phyloP scores from a whole-genome alignment of 2,329 filamentous ascomycete genomes.

The Microdochium trichocladiopsis region DNA sequence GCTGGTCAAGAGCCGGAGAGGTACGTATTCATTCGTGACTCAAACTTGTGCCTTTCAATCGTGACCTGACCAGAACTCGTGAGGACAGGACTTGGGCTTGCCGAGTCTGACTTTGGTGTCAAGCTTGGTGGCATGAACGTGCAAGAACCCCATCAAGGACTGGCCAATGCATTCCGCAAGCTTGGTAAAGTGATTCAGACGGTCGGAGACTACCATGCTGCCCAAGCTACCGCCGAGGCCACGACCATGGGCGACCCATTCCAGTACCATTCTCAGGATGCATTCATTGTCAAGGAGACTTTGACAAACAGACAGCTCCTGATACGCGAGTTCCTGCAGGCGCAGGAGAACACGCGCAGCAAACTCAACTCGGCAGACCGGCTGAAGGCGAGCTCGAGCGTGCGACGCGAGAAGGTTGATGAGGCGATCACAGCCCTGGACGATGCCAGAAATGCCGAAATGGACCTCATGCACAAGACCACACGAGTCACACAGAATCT shows the following conservation, averaged over 20 bases:
- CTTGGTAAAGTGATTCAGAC: slow-evolving; percentile 90
- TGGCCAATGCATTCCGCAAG: slow-evolving; percentile 88
- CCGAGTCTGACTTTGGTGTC: slow-evolving; percentile 88
- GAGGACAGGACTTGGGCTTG: slow-evolving; percentile 72
- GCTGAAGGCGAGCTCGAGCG: slow-evolving; percentile 77
- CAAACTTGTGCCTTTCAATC: neutral
- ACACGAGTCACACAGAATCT: slow-evolving; percentile 85
- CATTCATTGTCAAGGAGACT: slow-evolving; percentile 97
- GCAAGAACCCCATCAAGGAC: slow-evolving; percentile 83
- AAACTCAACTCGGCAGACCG: slow-evolving; percentile 83
- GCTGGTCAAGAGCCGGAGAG: slow-evolving; percentile 84
- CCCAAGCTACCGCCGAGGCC: slow-evolving; percentile 92
- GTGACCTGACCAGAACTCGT: slow-evolving; percentile 14
- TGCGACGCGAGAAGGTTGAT: slow-evolving; percentile 92
- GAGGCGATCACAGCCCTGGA: slow-evolving; percentile 90
- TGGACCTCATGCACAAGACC: slow-evolving; percentile 77
- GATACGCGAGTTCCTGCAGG: slow-evolving; percentile 85
- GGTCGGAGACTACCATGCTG: slow-evolving; percentile 90
- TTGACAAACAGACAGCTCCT: slow-evolving; percentile 96
- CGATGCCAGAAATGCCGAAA: slow-evolving; percentile 77
- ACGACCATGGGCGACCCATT: slow-evolving; percentile 91
- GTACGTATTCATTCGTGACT: slow-evolving; percentile 41
- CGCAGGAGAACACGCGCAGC: slow-evolving; percentile 76
- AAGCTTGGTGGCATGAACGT: slow-evolving; percentile 81
- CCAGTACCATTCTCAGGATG: slow-evolving; percentile 90